Percentiles rank a stretch among this genome's conserved stretches.
These are phyloP conservation scores for Pachyrhizus erosus DNA, from an alignment of 306 rosid genomes.

Conservation along the genomic window DNA sequence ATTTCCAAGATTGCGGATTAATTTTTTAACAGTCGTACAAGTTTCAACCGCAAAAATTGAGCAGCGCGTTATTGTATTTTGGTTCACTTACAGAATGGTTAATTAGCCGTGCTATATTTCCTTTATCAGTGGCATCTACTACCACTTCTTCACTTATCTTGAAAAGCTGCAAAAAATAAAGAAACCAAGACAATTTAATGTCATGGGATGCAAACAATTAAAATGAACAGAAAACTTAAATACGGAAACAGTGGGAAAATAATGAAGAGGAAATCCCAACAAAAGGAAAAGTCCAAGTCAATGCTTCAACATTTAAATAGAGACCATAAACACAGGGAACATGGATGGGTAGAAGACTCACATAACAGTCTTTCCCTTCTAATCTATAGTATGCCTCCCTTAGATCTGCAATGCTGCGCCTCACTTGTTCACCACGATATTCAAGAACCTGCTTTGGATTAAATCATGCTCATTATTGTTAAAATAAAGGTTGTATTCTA, in stretches of 20 bases:
- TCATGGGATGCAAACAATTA: slow-evolving; percentile 19
- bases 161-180: slow-evolving; percentile 66
- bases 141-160: slow-evolving; percentile 94
- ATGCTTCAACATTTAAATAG: not conserved
- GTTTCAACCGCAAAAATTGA: slow-evolving; percentile 8
- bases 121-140: slow-evolving; percentile 91
- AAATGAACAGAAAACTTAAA: slow-evolving; percentile 5
- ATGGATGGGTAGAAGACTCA: slow-evolving; percentile 46
- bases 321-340: not conserved
- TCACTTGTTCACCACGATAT: slow-evolving; percentile 93
- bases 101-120: slow-evolving; percentile 88
- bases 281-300: slow-evolving; percentile 1
- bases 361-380: slow-evolving; percentile 95
- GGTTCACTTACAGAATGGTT: slow-evolving; percentile 83
- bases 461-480: slow-evolving; percentile 33
- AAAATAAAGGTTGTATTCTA: slow-evolving; percentile 14
- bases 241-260: not conserved
- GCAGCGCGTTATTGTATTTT: slow-evolving; percentile 9
- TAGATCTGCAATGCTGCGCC: slow-evolving; percentile 77
- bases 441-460: slow-evolving; percentile 74
- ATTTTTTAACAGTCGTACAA: slow-evolving; percentile 3
- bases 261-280: not conserved
- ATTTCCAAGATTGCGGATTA: slow-evolving; percentile 1
- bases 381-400: slow-evolving; percentile 79
- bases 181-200: not conserved